Conservation (phyloP, 2,329 filamentous ascomycete species). For the Orbilia ellipsospora region DNA sequence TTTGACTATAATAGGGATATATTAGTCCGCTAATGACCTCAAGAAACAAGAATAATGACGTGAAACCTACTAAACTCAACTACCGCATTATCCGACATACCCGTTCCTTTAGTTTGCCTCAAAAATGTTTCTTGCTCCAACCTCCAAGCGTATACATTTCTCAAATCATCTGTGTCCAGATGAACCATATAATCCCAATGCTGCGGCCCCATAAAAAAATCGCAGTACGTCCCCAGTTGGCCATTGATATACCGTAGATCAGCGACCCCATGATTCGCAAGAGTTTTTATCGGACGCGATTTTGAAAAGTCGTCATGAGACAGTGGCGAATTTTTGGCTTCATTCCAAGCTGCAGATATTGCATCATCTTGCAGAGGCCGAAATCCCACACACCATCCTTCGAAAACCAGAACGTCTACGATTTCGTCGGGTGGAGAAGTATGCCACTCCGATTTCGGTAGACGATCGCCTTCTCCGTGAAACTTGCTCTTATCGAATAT, state of each 20-base stretch:
- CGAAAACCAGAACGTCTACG: slow-evolving; percentile 78
- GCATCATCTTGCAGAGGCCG: slow-evolving; percentile 70
- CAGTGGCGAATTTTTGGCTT: not conserved
- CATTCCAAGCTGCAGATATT: slow-evolving; percentile 66
- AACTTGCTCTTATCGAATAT: slow-evolving; percentile 86
- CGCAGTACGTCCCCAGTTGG: slow-evolving; percentile 67
- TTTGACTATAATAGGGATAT: slow-evolving; percentile 60
- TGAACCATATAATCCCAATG: slow-evolving; percentile 58
- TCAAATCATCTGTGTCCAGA: slow-evolving; percentile 75
- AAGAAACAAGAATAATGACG: too few relatives aligned
- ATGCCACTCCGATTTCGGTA: slow-evolving; percentile 72
- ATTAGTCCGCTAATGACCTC: not conserved
- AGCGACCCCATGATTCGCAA: slow-evolving; percentile 69
- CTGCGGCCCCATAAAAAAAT: slow-evolving; percentile 39
- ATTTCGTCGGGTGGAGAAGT: slow-evolving; percentile 65
- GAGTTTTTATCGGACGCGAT: slow-evolving; percentile 59
- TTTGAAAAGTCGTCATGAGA: slow-evolving; percentile 62
- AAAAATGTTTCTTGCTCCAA: slow-evolving; percentile 81
- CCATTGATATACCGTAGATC: slow-evolving; percentile 72
- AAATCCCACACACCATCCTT: slow-evolving; percentile 93
- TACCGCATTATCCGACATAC: slow-evolving; percentile 86
- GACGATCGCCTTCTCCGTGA: slow-evolving; percentile 79
- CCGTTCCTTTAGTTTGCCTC: slow-evolving; percentile 73
- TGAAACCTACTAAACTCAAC: slow-evolving; percentile 68
- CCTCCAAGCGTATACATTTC: slow-evolving; percentile 86